phyloP scores from a whole-genome alignment of 768 basidiomycete species.

The Boletus eberwhitei region DNA sequence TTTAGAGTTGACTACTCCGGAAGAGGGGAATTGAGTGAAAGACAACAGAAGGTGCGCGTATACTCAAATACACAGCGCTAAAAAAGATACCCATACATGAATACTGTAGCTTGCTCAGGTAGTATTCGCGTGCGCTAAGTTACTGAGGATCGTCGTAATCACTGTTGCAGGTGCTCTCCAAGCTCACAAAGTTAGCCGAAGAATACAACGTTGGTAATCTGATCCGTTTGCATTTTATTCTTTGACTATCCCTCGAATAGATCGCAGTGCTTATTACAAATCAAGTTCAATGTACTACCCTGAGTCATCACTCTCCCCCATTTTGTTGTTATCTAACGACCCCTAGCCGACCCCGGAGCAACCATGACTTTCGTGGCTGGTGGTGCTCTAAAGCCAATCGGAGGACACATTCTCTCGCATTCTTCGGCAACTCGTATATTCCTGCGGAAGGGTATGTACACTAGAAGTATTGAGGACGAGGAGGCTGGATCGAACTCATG shows the following conservation, averaged over 20 bases:
- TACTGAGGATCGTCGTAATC: background rate
- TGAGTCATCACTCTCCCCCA: background rate
- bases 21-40: slow-evolving; percentile 88
- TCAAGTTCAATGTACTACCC: slow-evolving; percentile 75
- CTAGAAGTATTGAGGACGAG: background rate
- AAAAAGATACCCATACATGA: slow-evolving; percentile 10
- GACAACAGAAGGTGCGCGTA: slow-evolving; percentile 76
- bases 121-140: slow-evolving; percentile 1
- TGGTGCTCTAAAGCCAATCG: slow-evolving; percentile 87
- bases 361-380: slow-evolving; percentile 95
- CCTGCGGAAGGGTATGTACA: slow-evolving; percentile 70
- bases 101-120: slow-evolving; percentile 77
- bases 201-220: slow-evolving; percentile 68
- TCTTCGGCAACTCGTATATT: slow-evolving; percentile 87
- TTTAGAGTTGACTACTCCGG: slow-evolving; percentile 94
- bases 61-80: background rate
- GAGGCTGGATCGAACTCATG: background rate
- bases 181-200: slow-evolving; percentile 86
- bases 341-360: slow-evolving; percentile 86
- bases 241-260: slow-evolving; percentile 35
- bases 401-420: slow-evolving; percentile 83
- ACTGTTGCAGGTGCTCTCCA: slow-evolving; percentile 73
- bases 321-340: slow-evolving; percentile 4
- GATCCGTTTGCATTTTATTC: background rate
- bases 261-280: slow-evolving; percentile 87